phyloP scores from a whole-genome alignment of 2,329 filamentous ascomycete species.

The Myrmaecium sp. region DNA sequence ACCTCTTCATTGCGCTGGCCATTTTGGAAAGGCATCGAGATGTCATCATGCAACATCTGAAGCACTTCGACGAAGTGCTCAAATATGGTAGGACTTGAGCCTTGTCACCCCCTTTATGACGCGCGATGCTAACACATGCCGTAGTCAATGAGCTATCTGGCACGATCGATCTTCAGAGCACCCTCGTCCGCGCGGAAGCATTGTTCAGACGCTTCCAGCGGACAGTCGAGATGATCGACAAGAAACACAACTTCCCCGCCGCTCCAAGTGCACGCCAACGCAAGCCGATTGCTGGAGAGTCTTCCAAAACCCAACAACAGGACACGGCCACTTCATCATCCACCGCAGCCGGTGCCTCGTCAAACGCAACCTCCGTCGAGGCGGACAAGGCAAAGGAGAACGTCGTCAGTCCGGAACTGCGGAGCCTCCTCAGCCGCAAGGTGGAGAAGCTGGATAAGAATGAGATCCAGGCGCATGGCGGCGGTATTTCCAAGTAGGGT shows the following conservation, averaged over 20 bases:
- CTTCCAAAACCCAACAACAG: constrained; percentile 11
- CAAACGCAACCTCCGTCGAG: constrained; percentile 7
- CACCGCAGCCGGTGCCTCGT: constrained; percentile 9
- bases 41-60: constrained; percentile 85
- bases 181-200: constrained; percentile 71
- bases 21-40: constrained; percentile 93
- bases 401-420: constrained; percentile 48
- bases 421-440: constrained; percentile 43
- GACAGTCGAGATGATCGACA: constrained; percentile 80
- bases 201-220: constrained; percentile 80
- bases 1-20: constrained; percentile 82
- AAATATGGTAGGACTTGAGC: constrained; percentile 76
- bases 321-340: constrained; percentile 7
- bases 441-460: constrained; percentile 32
- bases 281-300: constrained; percentile 18
- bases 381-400: constrained; percentile 26
- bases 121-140: constrained; percentile 5
- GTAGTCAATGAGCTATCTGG: constrained; percentile 86
- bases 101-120: neutral
- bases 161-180: constrained; percentile 78
- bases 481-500: no score
- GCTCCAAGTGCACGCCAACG: constrained; percentile 31
- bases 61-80: constrained; percentile 90
- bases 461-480: constrained; percentile 29
- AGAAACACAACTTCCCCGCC: constrained; percentile 68